Evolutionary conservation across 345 rosid genomes (phyloP), one percentile per base, ranked within the genome.

Genomic region (Hevea brasiliensis): DNA sequence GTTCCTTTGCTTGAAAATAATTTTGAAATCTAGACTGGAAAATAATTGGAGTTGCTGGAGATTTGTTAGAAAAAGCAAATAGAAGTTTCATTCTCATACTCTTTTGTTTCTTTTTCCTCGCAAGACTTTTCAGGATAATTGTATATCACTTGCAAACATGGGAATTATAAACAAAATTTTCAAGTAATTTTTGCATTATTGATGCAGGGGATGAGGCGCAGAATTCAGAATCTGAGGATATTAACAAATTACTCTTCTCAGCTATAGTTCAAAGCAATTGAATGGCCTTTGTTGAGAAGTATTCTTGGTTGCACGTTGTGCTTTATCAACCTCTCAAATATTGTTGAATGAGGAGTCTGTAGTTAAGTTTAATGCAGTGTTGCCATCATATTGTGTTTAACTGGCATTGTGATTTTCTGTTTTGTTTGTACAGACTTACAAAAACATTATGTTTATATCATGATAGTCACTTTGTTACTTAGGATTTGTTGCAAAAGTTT

Each of bases 241-340:
- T 94, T 44, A 91, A 94, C 84, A 86, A 85, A 61, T 74, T 91
- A 50, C 90, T 94, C 51, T 91, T 93, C 87, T 87, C 97, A 8
- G 87, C 96, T 45, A 87, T 91, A 47, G 86, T 89, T 37, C 82
- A 87, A 82, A 69, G 76, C 76, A 85, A 76, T 70, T 88, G 76
- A 75, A 37, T 4, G 51, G 6, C 18, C 56, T 50, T 32, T 72
- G 48, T 40, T 18, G 61, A 55, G n/a, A 40, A 67, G 9, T 10
- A 35, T 20, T 53, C 26, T 15, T 53, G 41, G 10, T 26, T 62
- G 42, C n/a, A 40, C 37, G 26, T 40, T 63, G 17, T 65, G 45
- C 26, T n/a, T 26, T 8, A 12, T 27, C 9, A 6, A 14, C 4
- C 51, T 12, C 51, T 47, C 51, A 53, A 29, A 68, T 17, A 53